Base-by-base conservation (phyloP, 139 green algal genomes). In the Eudorina sp. region DNA sequence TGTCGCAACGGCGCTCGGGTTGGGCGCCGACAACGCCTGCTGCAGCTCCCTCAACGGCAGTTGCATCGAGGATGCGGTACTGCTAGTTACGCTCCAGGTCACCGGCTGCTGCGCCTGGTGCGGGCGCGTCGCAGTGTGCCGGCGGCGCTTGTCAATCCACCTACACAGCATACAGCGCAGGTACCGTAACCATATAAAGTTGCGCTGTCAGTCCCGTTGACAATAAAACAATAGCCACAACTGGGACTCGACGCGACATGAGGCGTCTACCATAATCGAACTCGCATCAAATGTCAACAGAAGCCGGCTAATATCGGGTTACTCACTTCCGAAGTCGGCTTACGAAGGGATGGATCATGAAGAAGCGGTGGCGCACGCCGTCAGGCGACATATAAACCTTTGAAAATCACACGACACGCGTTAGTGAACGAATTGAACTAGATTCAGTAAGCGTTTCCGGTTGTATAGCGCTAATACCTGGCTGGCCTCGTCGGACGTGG, bases 361-460 rank as follows among this genome's bases (percentile, higher is more conserved):
- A 98, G 90, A 98, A 98, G 62, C 91, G 93, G 91, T 97, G 95
- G 60, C 92, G 91, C 40, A 79, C 85, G 58, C 96, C 96, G 29
- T 94, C 93, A 4, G 89, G 85, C 48, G 92, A 95, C 31, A 95
- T 84, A 91, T 95, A 98, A 29, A 92, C 91, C 72, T 84, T 51
- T 19, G n/a, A n/a, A n/a, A n/a, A n/a, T n/a, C n/a, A n/a, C n/a
- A n/a, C n/a, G n/a, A n/a, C n/a, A n/a, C n/a, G n/a, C n/a, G n/a
- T n/a, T n/a, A n/a, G n/a, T n/a, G n/a, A n/a, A n/a, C n/a, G n/a
- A n/a, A n/a, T n/a, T n/a, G n/a, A n/a, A n/a, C n/a, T n/a, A n/a
- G n/a, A n/a, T n/a, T n/a, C n/a, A n/a, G n/a, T n/a, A n/a, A n/a
- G n/a, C n/a, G n/a, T n/a, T n/a, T n/a, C n/a, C n/a, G n/a, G n/a